These are phyloP conservation scores for Gremmenia infestans DNA, from an alignment of 2,329 filamentous ascomycete genomes.

Conservation along the genomic window DNA sequence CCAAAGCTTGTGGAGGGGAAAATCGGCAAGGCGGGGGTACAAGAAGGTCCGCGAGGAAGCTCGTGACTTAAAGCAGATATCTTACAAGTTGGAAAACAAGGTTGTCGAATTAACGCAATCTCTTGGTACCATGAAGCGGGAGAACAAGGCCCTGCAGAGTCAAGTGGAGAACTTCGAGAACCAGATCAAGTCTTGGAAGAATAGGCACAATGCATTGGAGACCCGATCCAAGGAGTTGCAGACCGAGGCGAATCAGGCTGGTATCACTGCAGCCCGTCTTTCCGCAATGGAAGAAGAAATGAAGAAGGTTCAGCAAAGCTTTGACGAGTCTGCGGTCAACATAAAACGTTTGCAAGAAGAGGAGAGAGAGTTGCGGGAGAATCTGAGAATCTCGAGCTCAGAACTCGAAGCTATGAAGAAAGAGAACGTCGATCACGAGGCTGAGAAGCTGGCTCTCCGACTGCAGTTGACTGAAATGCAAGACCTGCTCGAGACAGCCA, in stretches of 20 bases:
- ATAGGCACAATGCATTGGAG: conserved; percentile 83
- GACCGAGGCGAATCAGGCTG: conserved; percentile 93
- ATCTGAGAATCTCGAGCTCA: conserved; percentile 69
- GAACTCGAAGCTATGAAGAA: conserved; percentile 78
- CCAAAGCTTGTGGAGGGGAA: conserved; percentile 91
- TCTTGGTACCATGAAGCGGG: conserved; percentile 83
- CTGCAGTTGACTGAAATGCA: conserved; percentile 87
- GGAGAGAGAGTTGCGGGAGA: conserved; percentile 79
- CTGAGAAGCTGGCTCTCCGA: conserved; percentile 77
- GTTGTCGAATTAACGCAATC: conserved; percentile 96
- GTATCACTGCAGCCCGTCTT: conserved; percentile 86
- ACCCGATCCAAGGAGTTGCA: conserved; percentile 89
- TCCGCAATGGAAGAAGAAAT: conserved; percentile 94
- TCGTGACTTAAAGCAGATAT: conserved; percentile 97
- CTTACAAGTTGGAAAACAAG: conserved; percentile 99
- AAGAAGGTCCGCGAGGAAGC: conserved; percentile 92
- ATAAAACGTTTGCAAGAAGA: conserved; percentile 95
- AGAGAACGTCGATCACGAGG: conserved; percentile 70
- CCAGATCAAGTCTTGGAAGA: conserved; percentile 95
- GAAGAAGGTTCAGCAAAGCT: conserved; percentile 80
- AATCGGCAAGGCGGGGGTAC: conserved; percentile 73
- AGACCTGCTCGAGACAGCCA: conserved; percentile 86
- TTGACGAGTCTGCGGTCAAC: conserved; percentile 84
- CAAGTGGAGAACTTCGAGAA: conserved; percentile 95
- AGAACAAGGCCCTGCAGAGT: conserved; percentile 83